These are phyloP conservation scores for Debaryomyces subglobosus DNA, from an alignment of 1,139 yeast species.

Conservation along the genomic window DNA sequence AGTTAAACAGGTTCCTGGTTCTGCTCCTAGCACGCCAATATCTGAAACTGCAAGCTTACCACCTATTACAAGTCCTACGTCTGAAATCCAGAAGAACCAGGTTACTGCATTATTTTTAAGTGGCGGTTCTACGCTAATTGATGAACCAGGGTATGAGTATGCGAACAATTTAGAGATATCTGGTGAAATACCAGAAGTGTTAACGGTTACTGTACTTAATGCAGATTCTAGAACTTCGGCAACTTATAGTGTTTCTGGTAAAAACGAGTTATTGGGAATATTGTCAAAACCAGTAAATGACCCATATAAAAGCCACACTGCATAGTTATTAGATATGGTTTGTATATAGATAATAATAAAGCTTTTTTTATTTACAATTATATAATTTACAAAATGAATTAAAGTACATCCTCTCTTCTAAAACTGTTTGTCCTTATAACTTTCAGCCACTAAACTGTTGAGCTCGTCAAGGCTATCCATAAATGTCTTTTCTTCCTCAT, in stretches of 20 bases:
- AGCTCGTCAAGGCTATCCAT: conserved; percentile 55
- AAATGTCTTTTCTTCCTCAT: conserved; percentile 47
- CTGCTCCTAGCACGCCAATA: conserved; percentile 17
- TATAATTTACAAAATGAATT: conserved; percentile 6
- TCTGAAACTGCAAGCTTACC: conserved; percentile 10
- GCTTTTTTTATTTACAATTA: conserved; percentile 11
- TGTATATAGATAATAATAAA: conserved; percentile 4
- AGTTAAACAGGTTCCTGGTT: conserved; percentile 22
- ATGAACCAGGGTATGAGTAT: conserved; percentile 70
- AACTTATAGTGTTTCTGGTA: conserved; percentile 69
- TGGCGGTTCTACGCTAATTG: conserved; percentile 71
- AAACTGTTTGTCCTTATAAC: conserved; percentile 46
- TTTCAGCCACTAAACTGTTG: conserved; percentile 49
- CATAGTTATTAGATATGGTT: neutral
- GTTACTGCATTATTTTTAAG: conserved; percentile 54
- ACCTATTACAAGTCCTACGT: conserved; percentile 1
- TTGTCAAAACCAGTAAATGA: conserved; percentile 27
- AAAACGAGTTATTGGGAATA: conserved; percentile 70
- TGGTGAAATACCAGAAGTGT: conserved; percentile 43
- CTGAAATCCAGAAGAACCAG: neutral
- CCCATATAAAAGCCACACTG: conserved; percentile 1
- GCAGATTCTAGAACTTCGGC: conserved; percentile 56
- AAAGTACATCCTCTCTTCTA: conserved; percentile 13
- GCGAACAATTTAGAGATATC: conserved; percentile 47
- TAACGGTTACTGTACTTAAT: conserved; percentile 63